Evolutionary conservation across 768 basidiomycete species (phyloP), one percentile per base, ranked within the genome.

Genomic region (Suillus cothurnatus): DNA sequence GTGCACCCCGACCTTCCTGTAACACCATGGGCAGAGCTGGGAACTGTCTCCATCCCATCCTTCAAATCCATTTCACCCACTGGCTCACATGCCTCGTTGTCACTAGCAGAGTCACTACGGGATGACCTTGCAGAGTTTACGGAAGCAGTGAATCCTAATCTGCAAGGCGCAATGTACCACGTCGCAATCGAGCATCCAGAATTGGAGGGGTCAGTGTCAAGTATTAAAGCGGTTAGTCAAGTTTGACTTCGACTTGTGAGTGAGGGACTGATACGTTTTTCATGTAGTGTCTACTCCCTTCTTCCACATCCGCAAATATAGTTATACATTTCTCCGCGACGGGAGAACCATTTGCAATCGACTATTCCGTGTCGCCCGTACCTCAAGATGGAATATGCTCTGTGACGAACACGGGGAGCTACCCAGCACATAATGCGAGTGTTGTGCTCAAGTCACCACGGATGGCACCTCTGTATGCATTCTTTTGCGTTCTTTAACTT

Each of bases 321-420:
- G 73, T 83, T 53, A 73, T 94, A 21, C 89, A 91, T 72, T 68
- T 85, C 62, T 74, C 80, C 15, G 73, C 78, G 19, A 80, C 76
- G 31, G 77, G 80, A 53, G 73, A 74, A 62, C 88, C 89, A n/a
- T 86, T 85, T 72, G 85, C 88, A 53, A 71, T 93, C 61, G 88
- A 92, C 72, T 90, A 93, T 73, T 91, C 90, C 69, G 79, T 93
- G 28, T 82, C 82, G 41, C 87, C 91, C 38, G 80, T 87, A 50
- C 85, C 89, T n/a, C 86, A 84, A 71, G 83, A 90, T 71, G 92
- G 90, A 64, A 76, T 85, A 45, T 94, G 93, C 72, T 86, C 85
- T 7, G 64, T 68, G 60, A 52, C 77, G 9, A 68, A 36, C 63
- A 70, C 64, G 58, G 58, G 55, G 63, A 69, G 65, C 52, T 72